phyloP scores from a whole-genome alignment of 139 green algal species.

The Chlamydomonas eustigma region DNA sequence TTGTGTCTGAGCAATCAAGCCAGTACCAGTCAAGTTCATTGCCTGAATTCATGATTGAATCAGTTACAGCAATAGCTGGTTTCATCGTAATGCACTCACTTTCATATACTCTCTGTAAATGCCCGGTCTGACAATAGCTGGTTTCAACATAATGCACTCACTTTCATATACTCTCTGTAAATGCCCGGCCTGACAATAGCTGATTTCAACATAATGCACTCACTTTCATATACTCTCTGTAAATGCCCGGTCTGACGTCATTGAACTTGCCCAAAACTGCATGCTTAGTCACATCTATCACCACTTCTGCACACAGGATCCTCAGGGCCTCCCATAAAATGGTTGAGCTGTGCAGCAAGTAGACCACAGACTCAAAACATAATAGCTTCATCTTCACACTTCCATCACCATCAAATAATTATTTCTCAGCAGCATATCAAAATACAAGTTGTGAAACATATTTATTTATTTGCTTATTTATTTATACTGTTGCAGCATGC shows the following conservation, averaged over 20 bases:
- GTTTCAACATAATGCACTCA: neutral
- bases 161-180: neutral
- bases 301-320: constrained; percentile 23
- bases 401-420: too few relatives aligned
- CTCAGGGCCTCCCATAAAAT: constrained; percentile 5
- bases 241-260: constrained; percentile 77
- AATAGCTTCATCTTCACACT: too few relatives aligned
- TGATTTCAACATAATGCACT: neutral
- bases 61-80: neutral
- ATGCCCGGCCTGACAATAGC: neutral
- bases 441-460: too few relatives aligned
- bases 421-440: too few relatives aligned
- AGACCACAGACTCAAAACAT: too few relatives aligned
- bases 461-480: too few relatives aligned
- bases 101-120: neutral
- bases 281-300: constrained; percentile 88
- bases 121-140: neutral
- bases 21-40: neutral
- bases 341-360: too few relatives aligned
- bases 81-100: neutral
- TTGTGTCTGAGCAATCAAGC: too few relatives aligned
- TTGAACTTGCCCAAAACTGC: constrained; percentile 89
- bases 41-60: neutral
- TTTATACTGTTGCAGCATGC: too few relatives aligned
- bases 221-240: constrained; percentile 29